A percentile compares a stretch with the other conserved stretches of the same genome.
phyloP scores from a whole-genome alignment of 768 basidiomycete genomes.

The Russula dissimulans region DNA sequence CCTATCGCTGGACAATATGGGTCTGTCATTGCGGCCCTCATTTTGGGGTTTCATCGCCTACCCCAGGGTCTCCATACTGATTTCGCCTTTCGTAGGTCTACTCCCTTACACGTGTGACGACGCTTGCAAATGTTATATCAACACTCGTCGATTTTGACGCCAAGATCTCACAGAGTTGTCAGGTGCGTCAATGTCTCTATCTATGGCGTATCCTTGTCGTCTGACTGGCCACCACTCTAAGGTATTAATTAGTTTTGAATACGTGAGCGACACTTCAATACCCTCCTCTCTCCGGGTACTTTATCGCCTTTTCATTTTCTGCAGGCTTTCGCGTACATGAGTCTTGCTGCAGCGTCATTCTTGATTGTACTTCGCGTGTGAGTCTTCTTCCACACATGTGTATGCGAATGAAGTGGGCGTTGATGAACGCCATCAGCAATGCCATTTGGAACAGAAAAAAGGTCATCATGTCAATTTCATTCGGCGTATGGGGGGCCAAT shows the following conservation, averaged over 20 bases:
- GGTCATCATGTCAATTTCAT: not conserved
- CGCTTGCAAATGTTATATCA: not conserved
- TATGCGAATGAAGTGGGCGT: no score
- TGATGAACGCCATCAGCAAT: not conserved
- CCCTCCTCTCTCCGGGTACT: no score
- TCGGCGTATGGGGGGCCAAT: not conserved
- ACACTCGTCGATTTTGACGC: not conserved
- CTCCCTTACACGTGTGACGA: not conserved
- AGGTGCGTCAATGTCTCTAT: not conserved
- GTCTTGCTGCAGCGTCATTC: not conserved
- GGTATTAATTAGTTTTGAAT: not conserved
- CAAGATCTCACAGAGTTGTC: not conserved
- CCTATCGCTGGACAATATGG: constrained; percentile 6
- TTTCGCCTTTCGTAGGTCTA: not conserved
- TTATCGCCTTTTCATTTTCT: not conserved
- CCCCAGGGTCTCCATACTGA: not conserved
- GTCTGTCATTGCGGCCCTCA: not conserved
- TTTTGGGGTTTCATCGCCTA: not conserved
- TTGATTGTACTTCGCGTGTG: constrained; percentile 3
- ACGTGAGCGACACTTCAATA: not conserved
- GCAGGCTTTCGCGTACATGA: not conserved
- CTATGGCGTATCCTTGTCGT: not conserved
- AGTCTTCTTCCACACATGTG: not conserved
- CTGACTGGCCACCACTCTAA: not conserved
- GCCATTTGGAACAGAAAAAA: constrained; percentile 1